Evolutionary conservation across 345 rosid genomes (phyloP).

Genomic region (Geranium brycei): DNA sequence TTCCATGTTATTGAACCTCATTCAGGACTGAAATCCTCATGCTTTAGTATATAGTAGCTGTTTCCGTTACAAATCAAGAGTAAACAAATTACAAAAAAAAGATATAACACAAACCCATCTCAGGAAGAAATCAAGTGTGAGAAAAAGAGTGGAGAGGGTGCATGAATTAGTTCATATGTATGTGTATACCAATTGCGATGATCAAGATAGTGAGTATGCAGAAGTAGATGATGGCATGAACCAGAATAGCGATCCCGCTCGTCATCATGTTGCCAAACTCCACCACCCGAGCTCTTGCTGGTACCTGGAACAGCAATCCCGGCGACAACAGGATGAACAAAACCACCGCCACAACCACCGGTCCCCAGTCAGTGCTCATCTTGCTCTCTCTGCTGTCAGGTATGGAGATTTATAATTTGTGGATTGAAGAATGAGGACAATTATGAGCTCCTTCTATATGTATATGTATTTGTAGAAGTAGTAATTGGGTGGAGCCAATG

Average conservation of each 20-base stretch:
- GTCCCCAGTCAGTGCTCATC: conserved; percentile 86
- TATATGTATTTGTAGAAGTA: not conserved
- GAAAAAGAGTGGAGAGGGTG: not conserved
- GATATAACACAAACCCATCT: not conserved
- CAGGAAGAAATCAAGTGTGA: not conserved
- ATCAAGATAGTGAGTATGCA: conserved; percentile 71
- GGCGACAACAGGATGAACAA: conserved; percentile 81
- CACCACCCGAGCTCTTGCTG: conserved; percentile 54
- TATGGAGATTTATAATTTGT: not conserved
- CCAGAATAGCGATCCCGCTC: conserved; percentile 73
- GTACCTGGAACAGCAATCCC: conserved; percentile 78
- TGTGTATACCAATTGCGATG: conserved; percentile 56
- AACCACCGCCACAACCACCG: conserved; percentile 51
- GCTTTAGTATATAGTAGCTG: too few species aligned
- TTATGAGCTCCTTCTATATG: not conserved
- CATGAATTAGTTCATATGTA: conserved; percentile 20
- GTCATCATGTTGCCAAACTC: conserved; percentile 95
- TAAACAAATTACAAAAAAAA: too few species aligned
- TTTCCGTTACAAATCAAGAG: too few species aligned
- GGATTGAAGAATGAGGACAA: not conserved
- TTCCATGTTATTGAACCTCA: too few species aligned
- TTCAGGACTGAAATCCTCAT: too few species aligned
- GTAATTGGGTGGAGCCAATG: conserved; percentile 10
- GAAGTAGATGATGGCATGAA: conserved; percentile 76
- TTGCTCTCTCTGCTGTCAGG: conserved; percentile 1